Conservation (phyloP, 768 basidiomycete species). For the Leccinum aurantiacum region DNA sequence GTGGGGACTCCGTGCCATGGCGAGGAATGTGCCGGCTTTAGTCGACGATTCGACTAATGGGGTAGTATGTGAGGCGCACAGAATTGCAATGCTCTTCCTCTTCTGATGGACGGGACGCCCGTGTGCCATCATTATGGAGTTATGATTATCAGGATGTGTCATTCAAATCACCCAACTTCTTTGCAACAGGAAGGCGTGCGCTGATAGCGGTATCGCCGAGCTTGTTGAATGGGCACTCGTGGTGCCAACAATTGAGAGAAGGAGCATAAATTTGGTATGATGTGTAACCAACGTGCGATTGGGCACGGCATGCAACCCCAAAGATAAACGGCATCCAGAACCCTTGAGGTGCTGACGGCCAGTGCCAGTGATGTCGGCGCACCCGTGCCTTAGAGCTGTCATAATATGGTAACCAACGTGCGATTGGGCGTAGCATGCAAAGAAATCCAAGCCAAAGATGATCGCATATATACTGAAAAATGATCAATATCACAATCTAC, state of each 20-base stretch:
- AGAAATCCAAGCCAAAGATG: not conserved
- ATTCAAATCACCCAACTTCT: not conserved
- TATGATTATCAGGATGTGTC: not conserved
- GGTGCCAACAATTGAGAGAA: too few relatives aligned
- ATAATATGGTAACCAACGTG: not conserved
- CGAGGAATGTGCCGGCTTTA: conserved; percentile 66
- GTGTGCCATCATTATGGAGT: not conserved
- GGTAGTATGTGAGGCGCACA: conserved; percentile 87
- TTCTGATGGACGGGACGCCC: not conserved
- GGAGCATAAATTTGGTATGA: too few relatives aligned
- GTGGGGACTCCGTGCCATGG: conserved; percentile 79
- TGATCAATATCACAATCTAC: too few relatives aligned
- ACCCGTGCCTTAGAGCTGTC: not conserved
- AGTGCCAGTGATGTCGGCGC: too few relatives aligned
- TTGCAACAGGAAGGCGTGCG: too few relatives aligned
- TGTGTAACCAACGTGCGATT: too few relatives aligned
- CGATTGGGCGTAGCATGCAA: not conserved
- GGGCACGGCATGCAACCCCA: too few relatives aligned
- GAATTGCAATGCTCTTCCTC: conserved; percentile 13
- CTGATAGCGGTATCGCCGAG: not conserved
- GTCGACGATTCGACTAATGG: conserved; percentile 29
- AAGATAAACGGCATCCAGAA: too few relatives aligned
- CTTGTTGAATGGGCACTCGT: not conserved
- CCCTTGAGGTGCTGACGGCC: too few relatives aligned
- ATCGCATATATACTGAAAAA: not conserved